phyloP scores from a whole-genome alignment of 768 basidiomycete species.

The Phylloporus arenicola region DNA sequence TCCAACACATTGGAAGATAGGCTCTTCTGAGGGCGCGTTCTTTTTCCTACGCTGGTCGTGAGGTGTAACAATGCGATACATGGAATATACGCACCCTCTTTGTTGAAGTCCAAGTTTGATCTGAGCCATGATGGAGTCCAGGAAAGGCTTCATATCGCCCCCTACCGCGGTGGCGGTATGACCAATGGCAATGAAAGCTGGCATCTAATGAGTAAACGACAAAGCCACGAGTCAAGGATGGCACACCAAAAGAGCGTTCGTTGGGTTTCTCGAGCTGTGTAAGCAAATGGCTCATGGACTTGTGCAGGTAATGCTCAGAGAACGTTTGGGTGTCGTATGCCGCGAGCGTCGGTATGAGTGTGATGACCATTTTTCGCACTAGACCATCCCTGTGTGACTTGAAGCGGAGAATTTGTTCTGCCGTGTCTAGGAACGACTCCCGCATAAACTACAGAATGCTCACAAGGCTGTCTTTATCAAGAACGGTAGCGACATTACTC shows the following conservation, averaged over 20 bases:
- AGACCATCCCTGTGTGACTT: conserved; percentile 81
- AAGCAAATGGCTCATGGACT: conserved; percentile 88
- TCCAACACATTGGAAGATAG: conserved; percentile 95
- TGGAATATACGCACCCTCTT: conserved; percentile 57
- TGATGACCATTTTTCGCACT: conserved; percentile 91
- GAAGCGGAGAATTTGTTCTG: conserved; percentile 86
- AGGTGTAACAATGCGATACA: neutral
- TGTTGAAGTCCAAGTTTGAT: conserved; percentile 86
- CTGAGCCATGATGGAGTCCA: conserved; percentile 84
- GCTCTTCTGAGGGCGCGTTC: conserved; percentile 89
- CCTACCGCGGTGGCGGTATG: conserved; percentile 89
- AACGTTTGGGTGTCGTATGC: conserved; percentile 93
- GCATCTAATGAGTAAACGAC: neutral
- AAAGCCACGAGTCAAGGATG: conserved; percentile 9
- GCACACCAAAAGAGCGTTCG: conserved; percentile 78
- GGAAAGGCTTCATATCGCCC: conserved; percentile 93
- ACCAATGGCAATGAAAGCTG: conserved; percentile 95
- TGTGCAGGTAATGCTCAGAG: conserved; percentile 84
- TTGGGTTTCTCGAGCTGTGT: conserved; percentile 83
- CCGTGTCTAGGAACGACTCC: conserved; percentile 79
- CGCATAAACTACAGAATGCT: conserved; percentile 65
- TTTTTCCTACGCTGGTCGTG: conserved; percentile 50
- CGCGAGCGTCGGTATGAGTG: conserved; percentile 90
- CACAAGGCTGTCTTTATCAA: conserved; percentile 1
- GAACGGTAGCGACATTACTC: conserved; percentile 23